Percentiles rank a stretch among this genome's conserved stretches.
These are phyloP conservation scores for Capronia epimyces DNA, from an alignment of 2,329 filamentous ascomycete genomes.

Conservation along the genomic window DNA sequence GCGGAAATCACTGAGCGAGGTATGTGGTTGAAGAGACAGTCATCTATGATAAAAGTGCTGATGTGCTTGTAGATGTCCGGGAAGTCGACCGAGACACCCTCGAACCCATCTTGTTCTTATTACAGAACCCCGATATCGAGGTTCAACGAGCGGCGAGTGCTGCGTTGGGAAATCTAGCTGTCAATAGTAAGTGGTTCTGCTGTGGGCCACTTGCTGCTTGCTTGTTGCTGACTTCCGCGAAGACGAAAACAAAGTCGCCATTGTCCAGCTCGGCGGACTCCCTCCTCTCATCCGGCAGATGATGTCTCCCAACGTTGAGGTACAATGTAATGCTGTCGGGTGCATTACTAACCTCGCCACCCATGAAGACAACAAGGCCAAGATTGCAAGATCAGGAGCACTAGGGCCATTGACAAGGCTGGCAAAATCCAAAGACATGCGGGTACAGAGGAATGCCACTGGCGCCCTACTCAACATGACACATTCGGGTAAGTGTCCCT, in stretches of 20 bases:
- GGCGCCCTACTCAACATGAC: conserved; percentile 98
- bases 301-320: conserved; percentile 96
- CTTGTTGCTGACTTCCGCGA: conserved; percentile 41
- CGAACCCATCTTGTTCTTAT: conserved; percentile 88
- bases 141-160: conserved; percentile 95
- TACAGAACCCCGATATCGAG: conserved; percentile 93
- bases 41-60: conserved; percentile 11
- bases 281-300: conserved; percentile 93
- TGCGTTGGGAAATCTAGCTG: conserved; percentile 88
- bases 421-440: conserved; percentile 97
- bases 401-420: conserved; percentile 83
- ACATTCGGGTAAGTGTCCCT: conserved; percentile 70
- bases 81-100: conserved; percentile 93
- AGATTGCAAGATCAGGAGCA: conserved; percentile 92
- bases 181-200: conserved; percentile 71
- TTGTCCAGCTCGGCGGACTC: conserved; percentile 85
- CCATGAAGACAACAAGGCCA: conserved; percentile 98
- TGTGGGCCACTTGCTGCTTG: conserved; percentile 17
- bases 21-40: conserved; percentile 37
- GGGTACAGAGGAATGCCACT: conserved; percentile 94
- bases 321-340: conserved; percentile 97
- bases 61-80: conserved; percentile 69
- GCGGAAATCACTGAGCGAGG: conserved; percentile 98
- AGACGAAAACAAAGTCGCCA: conserved; percentile 98
- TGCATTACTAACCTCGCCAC: conserved; percentile 98